phyloP scores from a whole-genome alignment of 768 basidiomycete species.

The Boletus huronensis region DNA sequence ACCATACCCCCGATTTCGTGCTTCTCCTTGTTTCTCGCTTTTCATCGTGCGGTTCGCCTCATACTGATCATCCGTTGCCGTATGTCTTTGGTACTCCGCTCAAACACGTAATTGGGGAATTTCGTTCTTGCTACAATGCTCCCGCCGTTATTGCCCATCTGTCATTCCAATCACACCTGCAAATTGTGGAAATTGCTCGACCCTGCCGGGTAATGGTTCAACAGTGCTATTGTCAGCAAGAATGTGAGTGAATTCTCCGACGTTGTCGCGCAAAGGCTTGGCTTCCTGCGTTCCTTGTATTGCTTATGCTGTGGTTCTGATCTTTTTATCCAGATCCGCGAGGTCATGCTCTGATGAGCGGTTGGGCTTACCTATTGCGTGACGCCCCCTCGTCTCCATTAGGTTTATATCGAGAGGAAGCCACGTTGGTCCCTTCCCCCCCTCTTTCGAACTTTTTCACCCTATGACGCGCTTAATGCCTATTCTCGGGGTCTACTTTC shows the following conservation, averaged over 20 bases:
- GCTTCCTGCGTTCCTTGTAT: neutral
- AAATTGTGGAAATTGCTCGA: slow-evolving; percentile 11
- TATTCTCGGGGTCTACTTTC: neutral
- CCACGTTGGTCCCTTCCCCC: neutral
- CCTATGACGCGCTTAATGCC: neutral
- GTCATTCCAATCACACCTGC: slow-evolving; percentile 2
- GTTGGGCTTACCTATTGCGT: neutral
- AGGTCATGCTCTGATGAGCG: slow-evolving; percentile 44
- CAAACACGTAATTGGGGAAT: slow-evolving; percentile 29
- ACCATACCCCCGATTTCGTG: slow-evolving; percentile 7
- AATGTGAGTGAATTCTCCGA: slow-evolving; percentile 49
- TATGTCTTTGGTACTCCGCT: slow-evolving; percentile 23
- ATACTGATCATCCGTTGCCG: slow-evolving; percentile 20
- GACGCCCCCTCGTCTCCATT: neutral
- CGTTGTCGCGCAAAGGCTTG: neutral
- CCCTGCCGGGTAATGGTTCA: neutral
- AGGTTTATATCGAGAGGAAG: neutral
- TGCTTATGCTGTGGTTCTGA: neutral
- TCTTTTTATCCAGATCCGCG: slow-evolving; percentile 41
- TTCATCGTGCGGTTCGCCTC: slow-evolving; percentile 7
- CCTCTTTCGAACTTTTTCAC: neutral
- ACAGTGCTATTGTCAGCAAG: slow-evolving; percentile 64
- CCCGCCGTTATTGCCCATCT: neutral
- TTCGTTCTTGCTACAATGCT: slow-evolving; percentile 19
- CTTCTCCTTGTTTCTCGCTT: slow-evolving; percentile 1